Evolutionary conservation across 805 yeast species (phyloP).

Genomic region (Ogataea parapolymorpha): DNA sequence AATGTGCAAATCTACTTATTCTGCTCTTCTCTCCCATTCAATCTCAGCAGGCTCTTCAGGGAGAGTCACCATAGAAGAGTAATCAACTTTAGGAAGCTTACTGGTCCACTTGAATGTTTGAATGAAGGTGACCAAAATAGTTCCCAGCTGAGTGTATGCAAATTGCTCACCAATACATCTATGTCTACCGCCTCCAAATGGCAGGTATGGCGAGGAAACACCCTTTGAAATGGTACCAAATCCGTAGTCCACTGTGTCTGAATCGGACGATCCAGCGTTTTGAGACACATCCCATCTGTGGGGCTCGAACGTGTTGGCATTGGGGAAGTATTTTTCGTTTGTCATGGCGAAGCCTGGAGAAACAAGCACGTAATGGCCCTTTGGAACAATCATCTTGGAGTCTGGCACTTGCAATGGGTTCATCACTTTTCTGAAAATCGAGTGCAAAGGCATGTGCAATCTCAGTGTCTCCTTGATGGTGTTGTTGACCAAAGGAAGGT

Average conservation of each 20-base stretch:
- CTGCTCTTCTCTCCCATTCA: slow-evolving; percentile 63
- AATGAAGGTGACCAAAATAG: slow-evolving; percentile 70
- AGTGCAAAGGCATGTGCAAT: slow-evolving; percentile 94
- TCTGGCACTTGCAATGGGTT: slow-evolving; percentile 76
- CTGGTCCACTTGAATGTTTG: slow-evolving; percentile 78
- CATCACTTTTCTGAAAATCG: slow-evolving; percentile 88
- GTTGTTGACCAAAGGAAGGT: slow-evolving; percentile 78
- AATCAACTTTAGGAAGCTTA: slow-evolving; percentile 67
- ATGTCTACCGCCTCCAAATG: slow-evolving; percentile 99
- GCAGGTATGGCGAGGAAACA: slow-evolving; percentile 91
- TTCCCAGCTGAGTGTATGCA: slow-evolving; percentile 90
- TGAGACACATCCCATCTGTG: slow-evolving; percentile 71
- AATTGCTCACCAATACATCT: slow-evolving; percentile 99
- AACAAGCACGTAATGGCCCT: slow-evolving; percentile 84
- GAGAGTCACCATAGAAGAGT: slow-evolving; percentile 87
- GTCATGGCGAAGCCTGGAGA: slow-evolving; percentile 91
- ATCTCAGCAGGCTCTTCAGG: slow-evolving; percentile 77
- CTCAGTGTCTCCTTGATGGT: slow-evolving; percentile 90
- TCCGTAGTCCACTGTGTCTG: slow-evolving; percentile 79
- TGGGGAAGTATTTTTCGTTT: slow-evolving; percentile 73
- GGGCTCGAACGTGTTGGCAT: slow-evolving; percentile 71
- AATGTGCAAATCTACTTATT: slow-evolving; percentile 1
- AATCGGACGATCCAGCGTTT: slow-evolving; percentile 38
- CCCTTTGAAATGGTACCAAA: slow-evolving; percentile 96
- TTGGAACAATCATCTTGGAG: slow-evolving; percentile 77